Evolutionary conservation across 2,329 filamentous ascomycete species (phyloP).

Genomic region (Claviceps spartinae): DNA sequence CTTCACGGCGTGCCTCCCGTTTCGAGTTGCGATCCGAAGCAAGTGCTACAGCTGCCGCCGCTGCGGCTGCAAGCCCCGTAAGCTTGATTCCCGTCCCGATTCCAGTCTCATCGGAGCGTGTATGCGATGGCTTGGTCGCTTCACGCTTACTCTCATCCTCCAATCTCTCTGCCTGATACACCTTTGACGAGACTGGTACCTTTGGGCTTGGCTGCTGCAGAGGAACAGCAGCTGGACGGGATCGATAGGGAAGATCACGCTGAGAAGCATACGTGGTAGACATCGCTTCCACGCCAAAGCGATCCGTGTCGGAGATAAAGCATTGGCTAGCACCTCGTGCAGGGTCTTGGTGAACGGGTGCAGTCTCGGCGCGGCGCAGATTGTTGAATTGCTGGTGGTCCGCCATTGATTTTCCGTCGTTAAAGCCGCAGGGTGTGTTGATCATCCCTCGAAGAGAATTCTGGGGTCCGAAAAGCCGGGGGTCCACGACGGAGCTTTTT

Average conservation of each 20-base stretch:
- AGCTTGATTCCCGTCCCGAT: slow-evolving; percentile 30
- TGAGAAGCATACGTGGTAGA: slow-evolving; percentile 32
- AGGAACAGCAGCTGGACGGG: slow-evolving; percentile 46
- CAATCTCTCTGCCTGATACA: slow-evolving; percentile 43
- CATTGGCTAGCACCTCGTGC: slow-evolving; percentile 55
- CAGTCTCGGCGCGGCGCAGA: slow-evolving; percentile 12
- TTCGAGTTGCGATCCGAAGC: slow-evolving; percentile 14
- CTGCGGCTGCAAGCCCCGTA: slow-evolving; percentile 34
- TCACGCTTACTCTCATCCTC: slow-evolving; percentile 24
- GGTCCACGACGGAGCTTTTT: slow-evolving; percentile 42
- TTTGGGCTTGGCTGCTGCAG: slow-evolving; percentile 80
- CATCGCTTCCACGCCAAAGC: slow-evolving; percentile 42
- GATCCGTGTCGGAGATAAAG: slow-evolving; percentile 49
- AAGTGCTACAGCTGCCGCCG: slow-evolving; percentile 28
- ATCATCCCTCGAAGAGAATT: slow-evolving; percentile 47
- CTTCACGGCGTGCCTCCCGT: slow-evolving; percentile 9
- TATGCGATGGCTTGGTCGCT: slow-evolving; percentile 14
- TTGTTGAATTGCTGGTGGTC: slow-evolving; percentile 9
- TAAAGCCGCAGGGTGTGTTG: slow-evolving; percentile 38
- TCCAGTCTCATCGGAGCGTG: slow-evolving; percentile 23
- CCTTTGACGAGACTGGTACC: slow-evolving; percentile 53
- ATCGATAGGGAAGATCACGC: slow-evolving; percentile 25
- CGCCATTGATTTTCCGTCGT: slow-evolving; percentile 22
- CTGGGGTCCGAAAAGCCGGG: slow-evolving; percentile 42
- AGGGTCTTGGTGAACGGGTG: slow-evolving; percentile 11